Evolutionary conservation across 1,139 yeast genomes (phyloP), one percentile per base, ranked within the genome.

Genomic region (Saccharomyces hybrid): DNA sequence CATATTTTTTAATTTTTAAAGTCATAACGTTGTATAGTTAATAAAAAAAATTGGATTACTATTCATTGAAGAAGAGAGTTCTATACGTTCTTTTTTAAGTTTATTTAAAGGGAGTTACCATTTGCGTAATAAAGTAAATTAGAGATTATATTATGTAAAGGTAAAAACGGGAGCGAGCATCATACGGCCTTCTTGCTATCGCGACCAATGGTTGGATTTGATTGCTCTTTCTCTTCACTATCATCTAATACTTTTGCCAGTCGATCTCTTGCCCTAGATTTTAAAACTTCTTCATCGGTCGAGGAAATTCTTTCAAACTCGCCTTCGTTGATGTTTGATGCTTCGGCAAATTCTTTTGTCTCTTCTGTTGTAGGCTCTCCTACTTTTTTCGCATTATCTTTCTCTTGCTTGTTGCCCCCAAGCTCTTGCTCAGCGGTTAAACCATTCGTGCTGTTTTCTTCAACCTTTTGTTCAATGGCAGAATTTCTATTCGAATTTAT

Each of bases 321-420:
- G 26, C 23, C 42, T 42, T 29, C 25, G 31, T 23, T 46, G 16
- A 26, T 23, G 14, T 23, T 46, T 13, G 28, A 14, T 20, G 28
- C 48, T 27, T 46, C 31, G 6, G 56, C 91, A 73, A n/a, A 86
- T 89, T 2, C 95, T 88, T 59, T 82, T 81, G 54, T 71, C 68
- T 49, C 60, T 55, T 46, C 62, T 67, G 48, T 34, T 9, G 34
- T 25, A 3, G 32, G 77, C 78, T 31, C 77, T 78, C 59, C 73
- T 75, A 38, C 44, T 38, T 38, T 38, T 38, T 9, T 38, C 11
- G 44, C n/a, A 20, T 38, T 11, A 2, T 20, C 44, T 4, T 16
- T 38, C 9, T 16, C 44, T 38, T 20, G 9, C 44, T 38, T 20
- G 44, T 26, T 38, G 11, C 20, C 11, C 7, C 11, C 44, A 11